phyloP scores from a whole-genome alignment of 2,329 filamentous ascomycete genomes.

The Colletotrichum coccodes region DNA sequence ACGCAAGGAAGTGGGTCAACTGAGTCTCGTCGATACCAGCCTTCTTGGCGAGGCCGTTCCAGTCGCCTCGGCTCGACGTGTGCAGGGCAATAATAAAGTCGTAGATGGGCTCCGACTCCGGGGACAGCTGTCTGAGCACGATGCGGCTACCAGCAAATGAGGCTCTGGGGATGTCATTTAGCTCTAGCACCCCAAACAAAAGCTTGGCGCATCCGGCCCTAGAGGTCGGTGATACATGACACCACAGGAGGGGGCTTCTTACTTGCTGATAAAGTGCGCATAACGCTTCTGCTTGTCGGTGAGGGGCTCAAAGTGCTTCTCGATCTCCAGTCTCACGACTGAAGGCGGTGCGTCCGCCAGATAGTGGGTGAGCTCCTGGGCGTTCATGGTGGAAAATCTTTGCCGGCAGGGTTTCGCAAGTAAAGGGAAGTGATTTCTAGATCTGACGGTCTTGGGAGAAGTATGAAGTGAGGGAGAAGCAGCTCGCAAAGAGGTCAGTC shows the following conservation, averaged over 20 bases:
- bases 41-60: conserved; percentile 73
- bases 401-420: conserved; percentile 25
- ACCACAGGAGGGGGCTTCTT: conserved; percentile 39
- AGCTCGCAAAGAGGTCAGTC: conserved; percentile 41
- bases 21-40: conserved; percentile 72
- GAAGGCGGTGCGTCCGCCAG: conserved; percentile 91
- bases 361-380: conserved; percentile 77
- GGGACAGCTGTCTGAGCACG: conserved; percentile 83
- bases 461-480: conserved; percentile 17
- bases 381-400: conserved; percentile 60
- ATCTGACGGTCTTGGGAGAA: conserved; percentile 12
- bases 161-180: conserved; percentile 61
- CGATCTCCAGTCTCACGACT: conserved; percentile 88
- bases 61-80: conserved; percentile 74
- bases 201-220: conserved; percentile 10
- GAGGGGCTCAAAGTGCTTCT: conserved; percentile 88
- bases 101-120: conserved; percentile 83
- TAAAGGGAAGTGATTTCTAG: conserved; percentile 7
- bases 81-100: conserved; percentile 82
- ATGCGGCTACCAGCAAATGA: conserved; percentile 82
- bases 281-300: conserved; percentile 85
- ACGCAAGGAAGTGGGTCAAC: conserved; percentile 77
- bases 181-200: conserved; percentile 9
- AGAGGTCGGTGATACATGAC: not conserved
- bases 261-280: conserved; percentile 89